Evolutionary conservation across 1,284 basidiomycete genomes (phyloP).

Genomic region (Leccinum subrobustum): DNA sequence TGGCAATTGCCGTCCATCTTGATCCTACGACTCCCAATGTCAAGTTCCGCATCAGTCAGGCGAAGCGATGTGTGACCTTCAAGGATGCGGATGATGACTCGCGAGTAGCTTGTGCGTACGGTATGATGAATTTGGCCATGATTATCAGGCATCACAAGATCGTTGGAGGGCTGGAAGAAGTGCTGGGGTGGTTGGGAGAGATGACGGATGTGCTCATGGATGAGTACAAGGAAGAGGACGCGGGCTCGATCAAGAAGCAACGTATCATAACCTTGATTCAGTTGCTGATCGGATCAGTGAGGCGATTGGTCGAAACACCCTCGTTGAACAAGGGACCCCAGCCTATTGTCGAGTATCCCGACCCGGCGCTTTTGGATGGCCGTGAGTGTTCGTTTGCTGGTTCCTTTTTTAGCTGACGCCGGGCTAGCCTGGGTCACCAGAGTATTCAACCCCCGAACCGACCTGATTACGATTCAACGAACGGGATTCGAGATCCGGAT

Average conservation of each 20-base stretch:
- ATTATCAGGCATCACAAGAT: conserved; percentile 63
- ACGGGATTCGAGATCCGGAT: conserved; percentile 30
- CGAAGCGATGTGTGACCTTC: conserved; percentile 71
- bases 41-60: conserved; percentile 55
- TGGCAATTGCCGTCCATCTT: conserved; percentile 77
- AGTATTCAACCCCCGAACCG: conserved; percentile 49
- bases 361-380: conserved; percentile 58
- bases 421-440: conserved; percentile 60
- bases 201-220: conserved; percentile 58
- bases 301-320: conserved; percentile 57
- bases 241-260: conserved; percentile 12
- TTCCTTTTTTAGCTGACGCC: conserved; percentile 9
- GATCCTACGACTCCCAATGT: conserved; percentile 55
- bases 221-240: conserved; percentile 47
- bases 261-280: conserved; percentile 40
- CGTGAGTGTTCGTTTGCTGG: conserved; percentile 42
- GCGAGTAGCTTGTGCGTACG: conserved; percentile 73
- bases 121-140: conserved; percentile 73
- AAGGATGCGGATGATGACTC: conserved; percentile 66
- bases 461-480: conserved; percentile 35
- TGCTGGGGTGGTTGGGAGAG: conserved; percentile 68
- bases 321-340: conserved; percentile 36
- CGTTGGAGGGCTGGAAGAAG: conserved; percentile 46
- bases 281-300: conserved; percentile 60
- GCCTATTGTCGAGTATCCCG: conserved; percentile 52